Conservation (phyloP, 164 flowering plant genomes). For the Annona squamosa region DNA sequence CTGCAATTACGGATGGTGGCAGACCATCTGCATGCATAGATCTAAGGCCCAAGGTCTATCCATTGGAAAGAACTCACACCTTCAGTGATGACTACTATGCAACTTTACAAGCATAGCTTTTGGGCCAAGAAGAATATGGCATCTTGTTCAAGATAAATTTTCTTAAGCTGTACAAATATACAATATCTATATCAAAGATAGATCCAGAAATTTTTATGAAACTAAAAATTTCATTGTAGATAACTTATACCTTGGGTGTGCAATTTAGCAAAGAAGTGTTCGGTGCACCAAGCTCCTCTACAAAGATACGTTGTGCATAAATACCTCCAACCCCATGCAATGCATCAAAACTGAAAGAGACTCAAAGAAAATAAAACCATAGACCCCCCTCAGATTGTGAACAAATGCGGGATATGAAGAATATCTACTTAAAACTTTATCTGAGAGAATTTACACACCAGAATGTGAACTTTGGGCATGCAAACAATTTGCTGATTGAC, state of each 20-base stretch:
- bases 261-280: constrained; percentile 82
- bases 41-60: too few species aligned
- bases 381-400: neutral
- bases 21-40: too few species aligned
- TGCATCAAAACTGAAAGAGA: constrained; percentile 68
- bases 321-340: constrained; percentile 97
- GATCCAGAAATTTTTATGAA: neutral
- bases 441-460: neutral
- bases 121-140: neutral
- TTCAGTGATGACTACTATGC: too few species aligned
- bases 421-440: neutral
- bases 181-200: neutral
- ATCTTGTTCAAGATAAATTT: neutral
- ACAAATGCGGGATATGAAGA: neutral
- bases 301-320: constrained; percentile 89
- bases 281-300: constrained; percentile 91
- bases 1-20: too few species aligned
- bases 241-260: constrained; percentile 60
- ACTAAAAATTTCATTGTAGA: neutral
- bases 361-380: neutral
- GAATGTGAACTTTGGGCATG: constrained; percentile 78
- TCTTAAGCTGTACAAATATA: neutral
- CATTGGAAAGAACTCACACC: too few species aligned
- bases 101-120: neutral
- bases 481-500: constrained; percentile 69